Percentiles rank a stretch among this genome's conserved stretches.
These are phyloP conservation scores for Nannochloris sp. DNA, from an alignment of 139 green algal species.

Conservation along the genomic window DNA sequence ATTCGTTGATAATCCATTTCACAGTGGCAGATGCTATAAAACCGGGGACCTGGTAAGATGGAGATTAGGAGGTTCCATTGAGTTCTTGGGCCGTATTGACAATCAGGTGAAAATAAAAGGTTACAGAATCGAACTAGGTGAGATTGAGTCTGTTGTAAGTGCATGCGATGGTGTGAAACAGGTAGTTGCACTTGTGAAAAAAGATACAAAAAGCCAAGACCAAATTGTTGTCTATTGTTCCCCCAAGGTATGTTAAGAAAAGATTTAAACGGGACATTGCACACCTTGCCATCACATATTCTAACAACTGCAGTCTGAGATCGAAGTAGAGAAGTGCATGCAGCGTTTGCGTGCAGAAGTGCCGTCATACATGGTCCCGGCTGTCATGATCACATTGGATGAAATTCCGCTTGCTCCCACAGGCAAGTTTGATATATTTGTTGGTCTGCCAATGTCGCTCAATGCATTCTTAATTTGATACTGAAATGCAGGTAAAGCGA, in stretches of 20 bases:
- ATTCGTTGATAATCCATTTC: conserved; percentile 31
- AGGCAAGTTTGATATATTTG: conserved; percentile 20
- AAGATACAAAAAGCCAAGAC: background rate
- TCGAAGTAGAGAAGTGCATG: background rate
- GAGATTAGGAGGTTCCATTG: conserved; percentile 20
- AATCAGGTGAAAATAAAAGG: conserved; percentile 47
- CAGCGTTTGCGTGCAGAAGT: conserved; percentile 3
- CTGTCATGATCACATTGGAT: conserved; percentile 14
- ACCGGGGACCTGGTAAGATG: conserved; percentile 37
- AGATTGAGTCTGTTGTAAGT: conserved; percentile 37
- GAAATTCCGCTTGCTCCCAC: conserved; percentile 16
- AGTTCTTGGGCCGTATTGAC: conserved; percentile 39
- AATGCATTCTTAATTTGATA: background rate
- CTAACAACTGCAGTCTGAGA: background rate
- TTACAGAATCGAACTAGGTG: conserved; percentile 48
- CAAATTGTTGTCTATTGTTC: conserved; percentile 17
- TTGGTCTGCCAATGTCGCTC: background rate
- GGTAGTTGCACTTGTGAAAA: background rate
- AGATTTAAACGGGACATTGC: background rate
- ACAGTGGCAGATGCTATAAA: conserved; percentile 8
- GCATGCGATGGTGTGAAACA: conserved; percentile 3
- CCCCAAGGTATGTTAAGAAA: background rate
- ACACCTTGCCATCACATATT: background rate
- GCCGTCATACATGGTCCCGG: conserved; percentile 14
- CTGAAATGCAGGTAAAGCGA: background rate